These are phyloP conservation scores for Neurospora sp. DNA, from an alignment of 495 filamentous ascomycete species.

Conservation along the genomic window DNA sequence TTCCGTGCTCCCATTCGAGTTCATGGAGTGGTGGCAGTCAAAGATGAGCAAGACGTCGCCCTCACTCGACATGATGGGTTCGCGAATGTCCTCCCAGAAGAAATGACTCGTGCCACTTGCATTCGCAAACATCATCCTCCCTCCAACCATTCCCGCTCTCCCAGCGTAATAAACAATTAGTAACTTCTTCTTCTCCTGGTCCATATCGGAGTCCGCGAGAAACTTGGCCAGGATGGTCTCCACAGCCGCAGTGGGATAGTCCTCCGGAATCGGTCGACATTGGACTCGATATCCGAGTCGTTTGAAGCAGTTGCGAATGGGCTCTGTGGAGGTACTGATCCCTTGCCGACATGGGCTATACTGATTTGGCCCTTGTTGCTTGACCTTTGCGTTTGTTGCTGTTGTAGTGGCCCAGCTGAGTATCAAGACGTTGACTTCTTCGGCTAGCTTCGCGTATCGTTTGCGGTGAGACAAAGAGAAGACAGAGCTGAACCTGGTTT, in stretches of 20 bases:
- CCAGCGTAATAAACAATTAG: conserved; percentile 19
- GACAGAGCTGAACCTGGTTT: not conserved
- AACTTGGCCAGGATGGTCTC: conserved; percentile 17
- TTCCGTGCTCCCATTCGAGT: not conserved
- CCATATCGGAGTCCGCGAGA: not conserved
- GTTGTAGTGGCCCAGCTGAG: conserved; percentile 14
- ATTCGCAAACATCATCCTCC: conserved; percentile 15
- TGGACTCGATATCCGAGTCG: conserved; percentile 16
- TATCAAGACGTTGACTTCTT: conserved; percentile 15
- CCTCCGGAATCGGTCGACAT: conserved; percentile 14
- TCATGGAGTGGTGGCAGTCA: conserved; percentile 10
- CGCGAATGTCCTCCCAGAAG: conserved; percentile 22
- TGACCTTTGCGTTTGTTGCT: not conserved
- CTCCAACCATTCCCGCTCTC: conserved; percentile 11
- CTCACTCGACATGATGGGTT: conserved; percentile 13
- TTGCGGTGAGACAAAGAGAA: not conserved
- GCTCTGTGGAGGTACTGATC: conserved; percentile 6
- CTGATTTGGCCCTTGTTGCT: conserved; percentile 8
- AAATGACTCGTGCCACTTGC: conserved; percentile 3
- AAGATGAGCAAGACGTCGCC: conserved; percentile 17
- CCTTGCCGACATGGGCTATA: not conserved
- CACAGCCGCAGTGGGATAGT: conserved; percentile 18
- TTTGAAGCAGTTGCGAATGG: conserved; percentile 15
- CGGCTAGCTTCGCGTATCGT: not conserved
- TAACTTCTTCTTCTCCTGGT: not conserved